Conservation (phyloP, 2,329 filamentous ascomycete genomes). For the Anisogramma anomala region DNA sequence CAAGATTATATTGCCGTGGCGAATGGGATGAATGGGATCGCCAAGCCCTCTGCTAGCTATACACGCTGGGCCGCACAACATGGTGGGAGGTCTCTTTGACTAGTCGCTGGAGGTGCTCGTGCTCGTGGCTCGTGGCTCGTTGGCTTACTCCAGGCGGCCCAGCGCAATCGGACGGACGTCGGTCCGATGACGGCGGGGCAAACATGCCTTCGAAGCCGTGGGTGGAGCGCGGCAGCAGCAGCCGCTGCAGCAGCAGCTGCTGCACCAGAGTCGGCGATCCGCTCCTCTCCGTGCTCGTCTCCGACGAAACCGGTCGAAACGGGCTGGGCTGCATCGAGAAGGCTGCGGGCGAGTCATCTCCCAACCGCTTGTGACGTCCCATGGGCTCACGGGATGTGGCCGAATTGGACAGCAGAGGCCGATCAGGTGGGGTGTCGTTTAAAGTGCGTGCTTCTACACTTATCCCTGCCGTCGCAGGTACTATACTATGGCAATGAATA, state of each 20-base stretch:
- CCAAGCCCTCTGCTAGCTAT: too few species aligned
- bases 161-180: not conserved
- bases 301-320: not conserved
- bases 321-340: not conserved
- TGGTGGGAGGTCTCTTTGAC: too few species aligned
- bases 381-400: not conserved
- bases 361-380: not conserved
- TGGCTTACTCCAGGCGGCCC: constrained; percentile 1
- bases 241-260: not conserved
- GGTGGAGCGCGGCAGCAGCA: not conserved
- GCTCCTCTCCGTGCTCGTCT: not conserved
- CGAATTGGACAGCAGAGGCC: constrained; percentile 8
- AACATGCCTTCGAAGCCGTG: not conserved
- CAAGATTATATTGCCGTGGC: too few species aligned
- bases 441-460: constrained; percentile 11
- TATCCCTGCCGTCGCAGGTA: not conserved
- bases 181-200: constrained; percentile 3
- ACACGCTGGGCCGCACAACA: too few species aligned
- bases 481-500: too few species aligned
- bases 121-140: not conserved
- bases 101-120: too few species aligned
- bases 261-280: too few species aligned
- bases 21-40: not conserved
- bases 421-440: not conserved
- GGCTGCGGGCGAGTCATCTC: not conserved